Conservation (phyloP, 1,284 basidiomycete species). For the Vanrija humicola region DNA sequence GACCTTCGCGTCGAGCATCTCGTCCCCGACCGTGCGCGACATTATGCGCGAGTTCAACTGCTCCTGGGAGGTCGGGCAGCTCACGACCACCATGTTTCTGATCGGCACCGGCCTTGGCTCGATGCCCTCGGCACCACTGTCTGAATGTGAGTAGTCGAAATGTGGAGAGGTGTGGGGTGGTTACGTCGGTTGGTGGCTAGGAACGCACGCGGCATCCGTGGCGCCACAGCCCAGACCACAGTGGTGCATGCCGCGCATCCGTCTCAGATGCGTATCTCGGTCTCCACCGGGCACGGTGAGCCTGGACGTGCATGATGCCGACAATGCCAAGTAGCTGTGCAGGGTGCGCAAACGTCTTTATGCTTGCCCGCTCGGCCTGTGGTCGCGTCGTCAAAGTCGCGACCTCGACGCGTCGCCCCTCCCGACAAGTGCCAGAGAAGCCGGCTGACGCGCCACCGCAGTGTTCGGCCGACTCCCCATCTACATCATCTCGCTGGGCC, state of each 20-base stretch:
- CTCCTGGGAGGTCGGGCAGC: constrained; percentile 1
- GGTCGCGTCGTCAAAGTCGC: too few species aligned
- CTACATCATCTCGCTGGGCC: constrained; percentile 20
- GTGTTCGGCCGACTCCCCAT: constrained; percentile 29
- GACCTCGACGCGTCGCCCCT: neutral
- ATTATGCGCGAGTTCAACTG: constrained; percentile 25
- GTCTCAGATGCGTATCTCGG: too few species aligned
- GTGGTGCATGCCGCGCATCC: too few species aligned
- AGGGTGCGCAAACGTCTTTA: too few species aligned
- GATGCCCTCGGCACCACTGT: constrained; percentile 27
- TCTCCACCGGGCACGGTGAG: too few species aligned
- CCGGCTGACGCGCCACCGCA: neutral
- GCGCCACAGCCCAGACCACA: too few species aligned
- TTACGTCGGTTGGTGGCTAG: too few species aligned
- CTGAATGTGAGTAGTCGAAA: constrained; percentile 17
- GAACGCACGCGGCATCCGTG: too few species aligned
- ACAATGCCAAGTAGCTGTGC: too few species aligned
- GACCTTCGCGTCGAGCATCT: constrained; percentile 23
- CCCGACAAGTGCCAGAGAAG: neutral
- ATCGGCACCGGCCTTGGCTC: constrained; percentile 26
- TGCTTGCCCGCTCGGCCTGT: too few species aligned
- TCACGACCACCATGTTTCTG: constrained; percentile 22
- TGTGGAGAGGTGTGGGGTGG: too few species aligned
- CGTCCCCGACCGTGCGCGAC: constrained; percentile 17
- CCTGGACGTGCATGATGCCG: too few species aligned